phyloP scores from a whole-genome alignment of 208 protist species.

The Leishmania tropica region DNA sequence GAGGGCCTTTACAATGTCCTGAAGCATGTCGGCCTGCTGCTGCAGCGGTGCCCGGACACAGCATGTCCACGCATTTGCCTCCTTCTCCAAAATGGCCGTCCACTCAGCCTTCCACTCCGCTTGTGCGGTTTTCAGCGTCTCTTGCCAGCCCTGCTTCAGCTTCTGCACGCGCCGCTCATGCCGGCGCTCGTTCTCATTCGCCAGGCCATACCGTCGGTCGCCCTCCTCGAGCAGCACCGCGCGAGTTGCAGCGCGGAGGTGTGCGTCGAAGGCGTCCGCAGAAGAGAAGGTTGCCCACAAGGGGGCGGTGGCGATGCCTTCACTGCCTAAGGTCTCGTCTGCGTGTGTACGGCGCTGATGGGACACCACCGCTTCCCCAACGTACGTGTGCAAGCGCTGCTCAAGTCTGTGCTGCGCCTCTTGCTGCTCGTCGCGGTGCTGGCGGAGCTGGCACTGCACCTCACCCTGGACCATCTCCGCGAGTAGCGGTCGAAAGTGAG shows the following conservation, averaged over 20 bases:
- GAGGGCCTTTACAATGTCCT: conserved; percentile 36
- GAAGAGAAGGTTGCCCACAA: conserved; percentile 27
- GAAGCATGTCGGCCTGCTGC: conserved; percentile 27
- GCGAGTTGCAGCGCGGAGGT: conserved; percentile 51
- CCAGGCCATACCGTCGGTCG: conserved; percentile 32
- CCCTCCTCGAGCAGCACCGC: conserved; percentile 52
- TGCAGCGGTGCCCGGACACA: conserved; percentile 22
- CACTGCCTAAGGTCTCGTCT: neutral
- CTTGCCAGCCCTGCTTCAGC: conserved; percentile 27
- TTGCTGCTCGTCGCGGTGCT: conserved; percentile 2
- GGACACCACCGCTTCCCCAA: neutral
- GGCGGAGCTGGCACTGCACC: conserved; percentile 10
- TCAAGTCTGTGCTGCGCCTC: conserved; percentile 18
- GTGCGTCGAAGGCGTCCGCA: conserved; percentile 49
- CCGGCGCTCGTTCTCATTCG: conserved; percentile 28
- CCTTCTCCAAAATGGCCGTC: conserved; percentile 14
- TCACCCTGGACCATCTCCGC: conserved; percentile 13
- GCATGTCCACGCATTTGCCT: conserved; percentile 13
- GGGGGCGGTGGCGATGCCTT: neutral
- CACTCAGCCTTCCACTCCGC: conserved; percentile 23
- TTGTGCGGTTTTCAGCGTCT: conserved; percentile 25
- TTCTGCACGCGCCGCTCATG: conserved; percentile 27
- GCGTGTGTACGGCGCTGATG: neutral
- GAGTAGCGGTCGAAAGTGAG: conserved; percentile 24
- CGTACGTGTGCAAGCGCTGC: conserved; percentile 16